phyloP scores from a whole-genome alignment of 768 basidiomycete genomes.

The Suillus tomentosus region DNA sequence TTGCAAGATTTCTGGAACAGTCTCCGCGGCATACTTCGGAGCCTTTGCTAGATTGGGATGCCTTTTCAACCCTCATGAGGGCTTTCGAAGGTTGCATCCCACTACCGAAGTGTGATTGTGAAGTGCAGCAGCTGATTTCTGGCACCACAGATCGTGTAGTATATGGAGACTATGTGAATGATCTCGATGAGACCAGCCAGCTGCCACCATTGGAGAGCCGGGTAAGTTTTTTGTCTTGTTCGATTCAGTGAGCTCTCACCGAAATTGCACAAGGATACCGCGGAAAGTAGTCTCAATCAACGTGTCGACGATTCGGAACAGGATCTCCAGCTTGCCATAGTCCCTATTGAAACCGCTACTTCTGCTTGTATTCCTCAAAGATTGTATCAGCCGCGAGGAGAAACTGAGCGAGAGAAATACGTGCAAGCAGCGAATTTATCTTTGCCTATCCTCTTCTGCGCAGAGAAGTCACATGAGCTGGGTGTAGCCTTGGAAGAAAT shows the following conservation, averaged over 20 bases:
- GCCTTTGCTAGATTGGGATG: no score
- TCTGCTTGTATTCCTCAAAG: conserved; percentile 56
- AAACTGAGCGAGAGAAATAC: conserved; percentile 69
- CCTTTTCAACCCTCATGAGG: neutral
- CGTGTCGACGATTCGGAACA: conserved; percentile 15
- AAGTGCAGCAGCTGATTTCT: neutral
- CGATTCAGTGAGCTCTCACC: neutral
- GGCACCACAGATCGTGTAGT: neutral
- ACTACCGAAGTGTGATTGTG: neutral
- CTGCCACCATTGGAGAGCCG: neutral
- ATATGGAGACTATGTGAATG: neutral
- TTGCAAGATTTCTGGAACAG: neutral
- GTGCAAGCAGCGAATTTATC: conserved; percentile 67
- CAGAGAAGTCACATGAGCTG: conserved; percentile 51
- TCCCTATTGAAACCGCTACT: conserved; percentile 37
- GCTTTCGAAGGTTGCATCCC: neutral
- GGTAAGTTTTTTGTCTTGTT: neutral
- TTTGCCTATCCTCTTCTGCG: conserved; percentile 60
- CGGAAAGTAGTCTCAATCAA: neutral
- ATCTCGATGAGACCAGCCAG: neutral
- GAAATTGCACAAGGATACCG: neutral
- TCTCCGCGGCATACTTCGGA: neutral
- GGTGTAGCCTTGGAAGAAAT: conserved; percentile 66
- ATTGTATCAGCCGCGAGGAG: conserved; percentile 71
- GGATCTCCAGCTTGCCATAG: conserved; percentile 13